Evolutionary conservation across 2,329 filamentous ascomycete genomes (phyloP).

Genomic region (Pezicula rhizophila): DNA sequence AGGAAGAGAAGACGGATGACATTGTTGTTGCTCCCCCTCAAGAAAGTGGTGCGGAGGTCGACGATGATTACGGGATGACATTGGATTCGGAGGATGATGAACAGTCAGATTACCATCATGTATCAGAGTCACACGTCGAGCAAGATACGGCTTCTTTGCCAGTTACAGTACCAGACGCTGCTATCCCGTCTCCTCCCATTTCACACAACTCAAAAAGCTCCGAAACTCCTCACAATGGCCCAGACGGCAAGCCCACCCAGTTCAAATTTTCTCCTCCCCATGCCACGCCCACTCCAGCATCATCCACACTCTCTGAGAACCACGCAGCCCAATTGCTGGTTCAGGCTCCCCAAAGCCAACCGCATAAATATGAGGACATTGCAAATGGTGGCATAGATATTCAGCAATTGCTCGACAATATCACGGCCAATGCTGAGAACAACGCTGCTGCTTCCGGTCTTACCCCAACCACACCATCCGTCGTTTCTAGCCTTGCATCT

Average conservation of each 20-base stretch:
- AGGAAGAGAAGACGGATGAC: constrained; percentile 13
- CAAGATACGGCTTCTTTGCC: constrained; percentile 19
- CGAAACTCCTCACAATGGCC: constrained; percentile 11
- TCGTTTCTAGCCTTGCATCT: constrained; percentile 15
- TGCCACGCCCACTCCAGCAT: constrained; percentile 5
- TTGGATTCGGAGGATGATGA: constrained; percentile 30
- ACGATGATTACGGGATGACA: constrained; percentile 31
- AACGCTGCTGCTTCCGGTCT: constrained; percentile 17
- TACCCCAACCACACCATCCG: constrained; percentile 12
- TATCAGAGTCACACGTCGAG: constrained; percentile 24
- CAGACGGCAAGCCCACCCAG: constrained; percentile 15
- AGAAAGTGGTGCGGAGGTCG: constrained; percentile 18
- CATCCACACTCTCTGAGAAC: constrained; percentile 11
- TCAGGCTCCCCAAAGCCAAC: constrained; percentile 12
- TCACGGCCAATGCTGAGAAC: constrained; percentile 30
- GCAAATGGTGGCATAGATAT: constrained; percentile 29
- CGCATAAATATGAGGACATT: constrained; percentile 22
- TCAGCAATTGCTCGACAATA: constrained; percentile 30
- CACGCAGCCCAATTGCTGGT: constrained; percentile 13
- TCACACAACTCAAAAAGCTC: constrained; percentile 11
- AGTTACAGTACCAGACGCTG: constrained; percentile 17
- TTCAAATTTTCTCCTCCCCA: constrained; percentile 13
- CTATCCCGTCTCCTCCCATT: constrained; percentile 9
- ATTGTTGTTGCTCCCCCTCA: constrained; percentile 7
- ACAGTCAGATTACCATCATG: constrained; percentile 26